Evolutionary conservation across 495 filamentous ascomycete species (phyloP).

Genomic region (Aspergillus ellipticus): DNA sequence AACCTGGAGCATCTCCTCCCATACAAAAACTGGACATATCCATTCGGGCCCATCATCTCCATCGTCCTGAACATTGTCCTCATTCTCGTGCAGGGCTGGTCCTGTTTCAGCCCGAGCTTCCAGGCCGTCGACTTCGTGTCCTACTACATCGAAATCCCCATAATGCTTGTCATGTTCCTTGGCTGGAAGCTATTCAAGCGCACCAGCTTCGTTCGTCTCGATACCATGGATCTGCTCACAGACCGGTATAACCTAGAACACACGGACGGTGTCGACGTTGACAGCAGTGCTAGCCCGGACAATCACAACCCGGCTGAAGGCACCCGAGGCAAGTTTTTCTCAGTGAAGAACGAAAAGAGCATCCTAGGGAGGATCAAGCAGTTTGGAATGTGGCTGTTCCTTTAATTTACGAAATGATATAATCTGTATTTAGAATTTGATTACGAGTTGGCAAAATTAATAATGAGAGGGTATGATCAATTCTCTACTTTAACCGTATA

Average conservation of each 20-base stretch:
- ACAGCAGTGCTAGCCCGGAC: neutral
- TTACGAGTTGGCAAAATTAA: no score
- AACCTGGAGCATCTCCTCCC: constrained; percentile 55
- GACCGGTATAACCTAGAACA: constrained; percentile 43
- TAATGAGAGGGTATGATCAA: no score
- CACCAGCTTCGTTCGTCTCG: constrained; percentile 33
- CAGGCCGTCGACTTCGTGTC: constrained; percentile 49
- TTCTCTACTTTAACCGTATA: no score
- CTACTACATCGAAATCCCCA: constrained; percentile 47
- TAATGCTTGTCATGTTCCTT: constrained; percentile 50
- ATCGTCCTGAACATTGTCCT: constrained; percentile 52
- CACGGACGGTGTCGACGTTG: neutral
- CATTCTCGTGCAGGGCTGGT: constrained; percentile 60
- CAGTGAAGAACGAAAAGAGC: neutral
- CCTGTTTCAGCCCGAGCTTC: constrained; percentile 51
- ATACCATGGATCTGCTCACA: constrained; percentile 49
- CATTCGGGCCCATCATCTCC: constrained; percentile 49
- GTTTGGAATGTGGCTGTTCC: neutral
- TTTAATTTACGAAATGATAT: neutral
- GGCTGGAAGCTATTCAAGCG: constrained; percentile 49
- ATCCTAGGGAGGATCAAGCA: neutral
- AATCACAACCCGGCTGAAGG: no score
- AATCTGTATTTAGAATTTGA: no score
- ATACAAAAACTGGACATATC: constrained; percentile 62
- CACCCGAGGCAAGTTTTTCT: no score